phyloP scores from a whole-genome alignment of 1,139 yeast species.

The Wickerhamiella infanticola region DNA sequence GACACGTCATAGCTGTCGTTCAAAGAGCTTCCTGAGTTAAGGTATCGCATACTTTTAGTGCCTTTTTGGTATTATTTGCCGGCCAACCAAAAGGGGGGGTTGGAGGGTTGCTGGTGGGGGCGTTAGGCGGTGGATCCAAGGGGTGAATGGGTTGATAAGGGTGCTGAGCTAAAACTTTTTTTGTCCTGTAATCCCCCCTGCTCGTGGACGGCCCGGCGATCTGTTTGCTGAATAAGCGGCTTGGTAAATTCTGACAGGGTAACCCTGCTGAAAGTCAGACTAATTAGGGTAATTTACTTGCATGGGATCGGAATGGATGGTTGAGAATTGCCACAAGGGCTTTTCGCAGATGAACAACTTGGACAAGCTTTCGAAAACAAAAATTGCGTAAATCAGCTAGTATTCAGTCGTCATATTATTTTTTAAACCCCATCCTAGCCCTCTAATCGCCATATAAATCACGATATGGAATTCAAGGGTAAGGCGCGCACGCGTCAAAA shows the following conservation, averaged over 20 bases:
- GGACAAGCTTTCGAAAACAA: too few relatives aligned
- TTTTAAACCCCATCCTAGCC: too few relatives aligned
- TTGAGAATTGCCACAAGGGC: too few relatives aligned
- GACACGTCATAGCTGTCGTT: neutral
- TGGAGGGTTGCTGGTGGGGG: neutral
- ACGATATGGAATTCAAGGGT: constrained; percentile 1
- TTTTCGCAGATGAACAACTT: too few relatives aligned
- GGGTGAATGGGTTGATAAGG: neutral
- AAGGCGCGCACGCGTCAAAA: neutral
- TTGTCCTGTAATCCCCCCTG: too few relatives aligned
- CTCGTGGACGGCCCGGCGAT: too few relatives aligned
- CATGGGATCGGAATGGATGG: constrained; percentile 2
- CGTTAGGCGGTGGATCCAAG: neutral
- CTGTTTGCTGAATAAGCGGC: too few relatives aligned
- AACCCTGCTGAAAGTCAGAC: neutral
- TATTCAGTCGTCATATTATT: too few relatives aligned
- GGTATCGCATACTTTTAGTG: neutral
- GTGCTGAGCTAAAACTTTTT: neutral
- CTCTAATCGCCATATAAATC: too few relatives aligned
- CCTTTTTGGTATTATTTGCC: neutral
- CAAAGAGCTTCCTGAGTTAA: neutral
- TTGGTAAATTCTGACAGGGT: neutral
- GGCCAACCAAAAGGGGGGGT: neutral
- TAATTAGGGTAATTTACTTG: neutral
- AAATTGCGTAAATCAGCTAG: too few relatives aligned